Percentiles rank a stretch among this genome's conserved stretches.
phyloP scores from a whole-genome alignment of 345 rosid genomes.

The Aethionema arabicum region DNA sequence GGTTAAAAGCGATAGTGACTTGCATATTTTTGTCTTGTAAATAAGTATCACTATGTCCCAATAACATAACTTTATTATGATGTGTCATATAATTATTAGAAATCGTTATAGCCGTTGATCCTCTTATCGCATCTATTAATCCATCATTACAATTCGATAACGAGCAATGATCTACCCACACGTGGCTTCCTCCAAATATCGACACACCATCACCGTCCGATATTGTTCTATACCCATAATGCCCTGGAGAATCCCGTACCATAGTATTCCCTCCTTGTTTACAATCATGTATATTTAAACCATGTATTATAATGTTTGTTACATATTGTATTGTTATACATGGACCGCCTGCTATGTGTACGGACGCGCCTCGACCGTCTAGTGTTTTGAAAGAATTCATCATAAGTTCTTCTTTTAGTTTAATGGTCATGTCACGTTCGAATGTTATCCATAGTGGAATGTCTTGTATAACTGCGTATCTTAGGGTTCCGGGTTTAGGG shows the following conservation, averaged over 20 bases:
- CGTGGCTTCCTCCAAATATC: slow-evolving; percentile 71
- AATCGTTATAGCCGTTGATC: slow-evolving; percentile 73
- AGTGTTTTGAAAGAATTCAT: slow-evolving; percentile 85
- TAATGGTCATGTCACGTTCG: slow-evolving; percentile 66
- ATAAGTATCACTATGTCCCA: slow-evolving; percentile 74
- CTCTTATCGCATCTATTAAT: slow-evolving; percentile 65
- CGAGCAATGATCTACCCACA: slow-evolving; percentile 86
- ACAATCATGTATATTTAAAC: slow-evolving; percentile 74
- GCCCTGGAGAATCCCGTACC: slow-evolving; percentile 66
- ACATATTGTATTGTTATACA: slow-evolving; percentile 79
- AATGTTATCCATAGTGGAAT: slow-evolving; percentile 80
- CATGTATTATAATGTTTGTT: slow-evolving; percentile 71
- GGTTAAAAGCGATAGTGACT: slow-evolving; percentile 81
- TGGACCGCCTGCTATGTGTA: slow-evolving; percentile 83
- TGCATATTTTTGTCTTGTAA: slow-evolving; percentile 78
- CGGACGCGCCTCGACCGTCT: slow-evolving; percentile 77
- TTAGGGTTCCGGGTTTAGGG: slow-evolving; percentile 70
- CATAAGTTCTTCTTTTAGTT: slow-evolving; percentile 71
- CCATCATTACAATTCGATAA: slow-evolving; percentile 72
- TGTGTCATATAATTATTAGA: slow-evolving; percentile 82
- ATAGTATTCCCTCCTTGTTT: slow-evolving; percentile 78
- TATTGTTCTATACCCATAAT: slow-evolving; percentile 63
- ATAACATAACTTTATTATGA: slow-evolving; percentile 75
- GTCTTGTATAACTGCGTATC: slow-evolving; percentile 71
- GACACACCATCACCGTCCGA: slow-evolving; percentile 90